Base-by-base conservation (phyloP, 352 stramenopile species). In the Pythium grandisporangium region DNA sequence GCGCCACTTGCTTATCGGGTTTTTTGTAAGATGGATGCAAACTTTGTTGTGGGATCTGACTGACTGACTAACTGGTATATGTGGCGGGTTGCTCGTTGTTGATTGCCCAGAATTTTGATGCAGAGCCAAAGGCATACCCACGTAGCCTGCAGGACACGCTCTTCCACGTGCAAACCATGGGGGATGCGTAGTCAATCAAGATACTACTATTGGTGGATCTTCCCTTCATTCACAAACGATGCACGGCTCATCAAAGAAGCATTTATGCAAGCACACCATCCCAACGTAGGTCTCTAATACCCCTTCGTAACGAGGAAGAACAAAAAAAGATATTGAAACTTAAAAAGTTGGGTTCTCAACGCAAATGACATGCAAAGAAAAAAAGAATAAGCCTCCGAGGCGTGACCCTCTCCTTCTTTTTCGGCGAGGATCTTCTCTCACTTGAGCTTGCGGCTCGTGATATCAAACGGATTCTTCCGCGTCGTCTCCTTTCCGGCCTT, bases 381-480 rank as follows among this genome's bases (percentile, higher is more conserved):
- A 14, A 27, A 38, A 14, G 8, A 13, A 32, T 32, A 39, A 22
- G 17, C 8, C 8, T 23, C 17, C 37, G 12, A 29, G 13, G 13
- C 27, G 27, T 8, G 8, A 44, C 37, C 30, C 13, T 44, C 21
- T 32, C 24, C 8, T n/a, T 32, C 16, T 29, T 12, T 29, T 44
- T 16, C 10, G 30, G 12, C 16, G 12, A 29, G 37, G 20, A 45
- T 19, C n/a, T 36, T 22, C 8, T 6, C 24, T 64, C 33, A 87
- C 74, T 81, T 84, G 23, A 87, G 51, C 57, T 87, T 84, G 45
- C 58, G 54, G 60, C 74, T 87, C 13, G 59, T 41, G 27, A 83
- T 69, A 24, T 87, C 30, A 40, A 83, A 87, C 7, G 74, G 70
- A 50, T 70, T 80, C 43, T 8, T 13, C 8, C 27, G 27, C 27